These are phyloP conservation scores for Phytomonas serpens DNA, from an alignment of 208 protist genomes.

Conservation along the genomic window DNA sequence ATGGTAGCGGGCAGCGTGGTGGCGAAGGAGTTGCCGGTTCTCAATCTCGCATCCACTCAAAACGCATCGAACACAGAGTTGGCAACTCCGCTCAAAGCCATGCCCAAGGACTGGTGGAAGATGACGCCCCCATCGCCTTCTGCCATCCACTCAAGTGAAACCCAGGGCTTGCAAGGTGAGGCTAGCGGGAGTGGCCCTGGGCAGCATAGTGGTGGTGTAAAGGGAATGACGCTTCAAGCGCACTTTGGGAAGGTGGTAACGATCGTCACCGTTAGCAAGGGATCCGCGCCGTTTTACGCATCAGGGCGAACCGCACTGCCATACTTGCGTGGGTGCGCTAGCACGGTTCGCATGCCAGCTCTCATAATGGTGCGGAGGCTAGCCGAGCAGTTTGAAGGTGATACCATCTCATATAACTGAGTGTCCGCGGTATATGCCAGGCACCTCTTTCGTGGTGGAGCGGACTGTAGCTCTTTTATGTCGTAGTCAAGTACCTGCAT, in stretches of 20 bases:
- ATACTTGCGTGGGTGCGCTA: constrained; percentile 70
- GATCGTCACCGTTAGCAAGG: constrained; percentile 50
- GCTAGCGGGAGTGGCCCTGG: background rate
- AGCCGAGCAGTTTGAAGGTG: background rate
- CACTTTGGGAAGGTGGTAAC: constrained; percentile 33
- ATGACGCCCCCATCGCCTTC: background rate
- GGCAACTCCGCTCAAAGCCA: constrained; percentile 12
- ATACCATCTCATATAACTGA: too few relatives aligned
- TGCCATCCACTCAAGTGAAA: background rate
- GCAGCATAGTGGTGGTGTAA: background rate
- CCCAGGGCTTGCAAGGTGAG: too few relatives aligned
- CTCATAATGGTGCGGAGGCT: constrained; percentile 40
- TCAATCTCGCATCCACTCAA: constrained; percentile 1
- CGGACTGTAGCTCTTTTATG: too few relatives aligned
- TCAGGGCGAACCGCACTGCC: constrained; percentile 38
- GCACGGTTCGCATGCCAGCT: constrained; percentile 55
- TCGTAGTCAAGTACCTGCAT: too few relatives aligned
- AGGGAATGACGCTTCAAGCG: background rate
- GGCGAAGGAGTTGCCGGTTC: constrained; percentile 47
- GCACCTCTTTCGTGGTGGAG: too few relatives aligned
- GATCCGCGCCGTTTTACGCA: constrained; percentile 72
- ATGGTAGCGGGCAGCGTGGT: constrained; percentile 69
- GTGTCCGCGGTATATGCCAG: too few relatives aligned
- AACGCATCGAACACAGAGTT: background rate
- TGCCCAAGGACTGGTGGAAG: constrained; percentile 78